Base-by-base conservation (phyloP, 768 basidiomycete species). In the Xerocomellus chrysenteron region DNA sequence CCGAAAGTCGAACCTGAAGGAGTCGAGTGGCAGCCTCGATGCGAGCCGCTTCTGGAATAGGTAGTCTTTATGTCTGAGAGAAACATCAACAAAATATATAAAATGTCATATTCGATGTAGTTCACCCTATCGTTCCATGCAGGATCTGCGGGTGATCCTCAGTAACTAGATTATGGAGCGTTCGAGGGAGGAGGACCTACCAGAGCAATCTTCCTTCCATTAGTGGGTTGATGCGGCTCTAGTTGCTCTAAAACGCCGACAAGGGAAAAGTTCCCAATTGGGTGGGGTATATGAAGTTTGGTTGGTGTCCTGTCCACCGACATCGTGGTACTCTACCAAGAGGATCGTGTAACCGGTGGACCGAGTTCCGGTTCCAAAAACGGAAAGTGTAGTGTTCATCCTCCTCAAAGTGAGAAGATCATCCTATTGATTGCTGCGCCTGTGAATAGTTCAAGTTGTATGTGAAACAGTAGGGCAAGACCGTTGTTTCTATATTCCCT, bases 1-100 rank as follows among this genome's bases (percentile, higher is more conserved):
- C 89, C 90, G 82, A 73, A 94, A 94, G 69, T 94, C 91, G 65
- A 94, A 92, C 33, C 90, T 81, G 68, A 93, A 92, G 3, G 90
- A 92, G 69, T 94, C 91, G 24, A 89, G 65, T 0, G 88, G 86
- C 14, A 92, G 70, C 37, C 75, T 77, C 39, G 71, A 67, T 3
- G 88, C 88, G 19, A 93, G 82, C 14, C 80, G 82, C 65, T 85
- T 86, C 70, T 88, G 87, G 75, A 87, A 92, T 47, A 93, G 69
- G 73, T 93, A 93, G 67, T 93, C 87, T 64, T 92, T 92, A 71
- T 93, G 91, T 65, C 90, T 92, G 70, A 47, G 64, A 47, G 16
- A 44, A 47, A 32, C 28, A 24, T 60, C 17, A 41, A 10, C 12
- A 37, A 41, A 5, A 32, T 21, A 5, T 8, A 36, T 14, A 36